Percentiles rank a stretch among this genome's conserved stretches.
These are phyloP conservation scores for Sporisorium exsertum DNA, from an alignment of 1,284 basidiomycete genomes.

Conservation along the genomic window DNA sequence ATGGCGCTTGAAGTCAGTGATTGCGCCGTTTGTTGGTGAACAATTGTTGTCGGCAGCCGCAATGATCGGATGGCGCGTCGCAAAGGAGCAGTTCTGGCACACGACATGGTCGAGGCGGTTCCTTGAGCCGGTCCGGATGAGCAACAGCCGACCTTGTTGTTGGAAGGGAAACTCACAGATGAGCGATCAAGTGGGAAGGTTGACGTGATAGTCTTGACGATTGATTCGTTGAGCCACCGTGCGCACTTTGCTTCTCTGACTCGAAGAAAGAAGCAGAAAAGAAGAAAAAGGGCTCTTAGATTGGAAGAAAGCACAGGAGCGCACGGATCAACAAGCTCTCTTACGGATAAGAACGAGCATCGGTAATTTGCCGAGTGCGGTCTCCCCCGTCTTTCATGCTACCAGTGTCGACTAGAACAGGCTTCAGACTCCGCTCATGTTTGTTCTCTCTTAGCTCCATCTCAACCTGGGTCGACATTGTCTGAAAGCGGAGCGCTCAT, in stretches of 20 bases:
- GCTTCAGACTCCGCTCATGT: slow-evolving; percentile 6
- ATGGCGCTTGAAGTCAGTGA: slow-evolving; percentile 12
- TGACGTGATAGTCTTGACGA: slow-evolving; percentile 19
- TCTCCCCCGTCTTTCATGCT: slow-evolving; percentile 5
- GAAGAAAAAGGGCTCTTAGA: background rate
- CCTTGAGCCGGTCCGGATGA: background rate
- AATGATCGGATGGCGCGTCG: background rate
- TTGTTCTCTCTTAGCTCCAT: background rate
- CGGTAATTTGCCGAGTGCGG: too few species aligned
- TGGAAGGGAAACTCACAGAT: slow-evolving; percentile 13
- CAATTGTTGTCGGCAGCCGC: background rate
- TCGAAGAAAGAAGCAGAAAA: slow-evolving; percentile 6
- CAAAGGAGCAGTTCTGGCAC: background rate
- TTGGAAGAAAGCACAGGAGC: slow-evolving; percentile 7
- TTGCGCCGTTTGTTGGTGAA: background rate
- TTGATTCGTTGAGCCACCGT: background rate
- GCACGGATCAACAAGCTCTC: slow-evolving; percentile 11
- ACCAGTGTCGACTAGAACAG: background rate
- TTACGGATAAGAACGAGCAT: slow-evolving; percentile 1
- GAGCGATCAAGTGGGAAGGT: slow-evolving; percentile 2
- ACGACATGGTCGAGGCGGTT: background rate
- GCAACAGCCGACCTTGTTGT: background rate
- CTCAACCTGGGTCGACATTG: background rate
- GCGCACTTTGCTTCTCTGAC: slow-evolving; percentile 9
- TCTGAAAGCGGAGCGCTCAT: background rate